Evolutionary conservation across 2,329 filamentous ascomycete genomes (phyloP).

Genomic region (Plenodomus biglobosus): DNA sequence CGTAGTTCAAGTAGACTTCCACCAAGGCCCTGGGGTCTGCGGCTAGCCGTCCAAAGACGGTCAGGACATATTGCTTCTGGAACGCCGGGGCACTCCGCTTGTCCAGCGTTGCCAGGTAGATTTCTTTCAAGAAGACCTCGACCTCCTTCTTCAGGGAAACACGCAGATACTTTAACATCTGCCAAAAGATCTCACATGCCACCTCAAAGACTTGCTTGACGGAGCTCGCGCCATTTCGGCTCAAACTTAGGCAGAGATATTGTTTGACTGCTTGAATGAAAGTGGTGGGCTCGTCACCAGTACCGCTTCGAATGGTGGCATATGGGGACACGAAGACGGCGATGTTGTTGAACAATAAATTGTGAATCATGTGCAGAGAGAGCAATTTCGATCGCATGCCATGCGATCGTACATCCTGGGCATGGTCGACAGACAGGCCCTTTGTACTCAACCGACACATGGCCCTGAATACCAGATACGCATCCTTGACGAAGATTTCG

Average conservation of each 20-base stretch:
- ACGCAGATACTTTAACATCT: conserved; percentile 92
- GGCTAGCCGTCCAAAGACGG: conserved; percentile 79
- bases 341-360: conserved; percentile 91
- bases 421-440: conserved; percentile 81
- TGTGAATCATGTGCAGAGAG: conserved; percentile 93
- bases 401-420: conserved; percentile 88
- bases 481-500: conserved; percentile 95
- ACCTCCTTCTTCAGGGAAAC: conserved; percentile 98
- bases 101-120: conserved; percentile 89
- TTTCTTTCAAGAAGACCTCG: conserved; percentile 96
- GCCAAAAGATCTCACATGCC: conserved; percentile 95
- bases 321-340: conserved; percentile 86
- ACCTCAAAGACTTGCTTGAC: conserved; percentile 92
- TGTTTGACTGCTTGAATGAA: conserved; percentile 96
- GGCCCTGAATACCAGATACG: conserved; percentile 93
- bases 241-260: conserved; percentile 92
- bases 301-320: conserved; percentile 89
- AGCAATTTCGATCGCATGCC: conserved; percentile 97
- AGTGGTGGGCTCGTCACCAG: conserved; percentile 80
- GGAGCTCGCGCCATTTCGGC: conserved; percentile 91
- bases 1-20: conserved; percentile 96
- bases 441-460: conserved; percentile 98
- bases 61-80: conserved; percentile 91
- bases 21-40: conserved; percentile 86
- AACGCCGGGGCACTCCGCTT: conserved; percentile 81